Percentiles rank a stretch among this genome's conserved stretches.
Conservation (phyloP, 2,329 filamentous ascomycete species). For the Colletotrichum acutatum region DNA sequence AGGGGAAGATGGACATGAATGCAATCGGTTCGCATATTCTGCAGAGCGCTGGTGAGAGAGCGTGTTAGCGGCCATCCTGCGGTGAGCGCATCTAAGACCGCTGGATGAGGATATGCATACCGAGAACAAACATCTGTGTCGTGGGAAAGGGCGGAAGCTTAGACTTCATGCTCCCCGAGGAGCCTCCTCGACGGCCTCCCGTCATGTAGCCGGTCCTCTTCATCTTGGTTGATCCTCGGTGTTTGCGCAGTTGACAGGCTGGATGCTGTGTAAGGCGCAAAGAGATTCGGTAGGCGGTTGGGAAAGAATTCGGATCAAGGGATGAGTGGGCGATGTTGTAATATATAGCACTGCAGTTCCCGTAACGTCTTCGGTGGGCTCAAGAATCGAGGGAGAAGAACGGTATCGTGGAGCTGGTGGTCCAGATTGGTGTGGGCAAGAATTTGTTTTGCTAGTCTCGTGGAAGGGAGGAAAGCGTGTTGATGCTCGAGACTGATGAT, state of each 20-base stretch:
- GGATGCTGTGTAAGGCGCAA: not conserved
- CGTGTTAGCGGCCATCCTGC: not conserved
- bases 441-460: conserved; percentile 29
- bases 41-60: conserved; percentile 76
- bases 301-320: not conserved
- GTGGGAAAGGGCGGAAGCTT: conserved; percentile 47
- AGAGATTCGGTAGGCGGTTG: not conserved
- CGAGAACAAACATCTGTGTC: conserved; percentile 62
- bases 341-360: conserved; percentile 18
- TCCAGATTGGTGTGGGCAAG: conserved; percentile 29
- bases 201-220: conserved; percentile 36
- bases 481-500: conserved; percentile 27
- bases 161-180: conserved; percentile 19
- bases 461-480: conserved; percentile 23
- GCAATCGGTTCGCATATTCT: conserved; percentile 98
- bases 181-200: conserved; percentile 21
- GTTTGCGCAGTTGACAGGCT: conserved; percentile 1
- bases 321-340: not conserved
- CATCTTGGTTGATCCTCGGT: conserved; percentile 20
- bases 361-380: not conserved
- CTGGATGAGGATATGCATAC: conserved; percentile 43
- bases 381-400: conserved; percentile 24
- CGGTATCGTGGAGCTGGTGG: conserved; percentile 8
- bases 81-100: not conserved
- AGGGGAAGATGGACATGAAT: conserved; percentile 99